These are phyloP conservation scores for Penicillium sp. DNA, from an alignment of 2,329 filamentous ascomycete species.

Conservation along the genomic window DNA sequence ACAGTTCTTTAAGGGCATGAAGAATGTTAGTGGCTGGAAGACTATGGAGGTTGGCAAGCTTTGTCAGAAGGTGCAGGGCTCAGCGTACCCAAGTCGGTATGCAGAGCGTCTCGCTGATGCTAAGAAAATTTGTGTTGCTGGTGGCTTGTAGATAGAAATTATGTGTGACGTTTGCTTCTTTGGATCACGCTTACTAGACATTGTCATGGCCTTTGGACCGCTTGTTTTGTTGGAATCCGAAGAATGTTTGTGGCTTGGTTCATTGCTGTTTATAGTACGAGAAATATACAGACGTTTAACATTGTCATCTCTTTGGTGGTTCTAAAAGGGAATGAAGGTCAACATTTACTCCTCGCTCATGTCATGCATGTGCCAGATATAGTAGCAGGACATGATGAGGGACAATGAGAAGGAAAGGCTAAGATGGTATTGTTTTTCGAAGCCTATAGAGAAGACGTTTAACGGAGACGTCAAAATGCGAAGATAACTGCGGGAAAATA, in stretches of 20 bases:
- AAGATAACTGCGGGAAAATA: neutral
- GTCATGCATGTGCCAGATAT: neutral
- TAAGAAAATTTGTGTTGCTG: slow-evolving; percentile 17
- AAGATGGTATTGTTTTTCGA: neutral
- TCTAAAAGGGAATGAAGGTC: neutral
- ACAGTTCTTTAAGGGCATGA: slow-evolving; percentile 24
- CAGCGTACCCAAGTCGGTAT: slow-evolving; percentile 20
- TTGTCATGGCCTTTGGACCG: neutral
- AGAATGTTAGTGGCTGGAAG: slow-evolving; percentile 20
- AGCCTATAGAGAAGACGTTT: too few species aligned
- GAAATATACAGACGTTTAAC: neutral
- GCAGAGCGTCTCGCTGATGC: slow-evolving; percentile 13
- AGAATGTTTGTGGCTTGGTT: neutral
- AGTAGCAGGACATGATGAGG: neutral
- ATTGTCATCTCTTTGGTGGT: neutral
- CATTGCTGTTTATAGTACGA: neutral
- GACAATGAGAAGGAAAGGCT: neutral
- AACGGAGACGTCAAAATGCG: too few species aligned
- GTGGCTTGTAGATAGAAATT: slow-evolving; percentile 11
- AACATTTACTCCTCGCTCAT: neutral
- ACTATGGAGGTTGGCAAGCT: slow-evolving; percentile 23
- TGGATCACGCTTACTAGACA: neutral
- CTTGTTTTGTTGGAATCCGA: neutral
- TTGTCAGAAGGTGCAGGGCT: slow-evolving; percentile 26
- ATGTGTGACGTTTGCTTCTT: neutral